These are phyloP conservation scores for Endoconidiophora laricicola DNA, from an alignment of 2,329 filamentous ascomycete genomes.

Conservation along the genomic window DNA sequence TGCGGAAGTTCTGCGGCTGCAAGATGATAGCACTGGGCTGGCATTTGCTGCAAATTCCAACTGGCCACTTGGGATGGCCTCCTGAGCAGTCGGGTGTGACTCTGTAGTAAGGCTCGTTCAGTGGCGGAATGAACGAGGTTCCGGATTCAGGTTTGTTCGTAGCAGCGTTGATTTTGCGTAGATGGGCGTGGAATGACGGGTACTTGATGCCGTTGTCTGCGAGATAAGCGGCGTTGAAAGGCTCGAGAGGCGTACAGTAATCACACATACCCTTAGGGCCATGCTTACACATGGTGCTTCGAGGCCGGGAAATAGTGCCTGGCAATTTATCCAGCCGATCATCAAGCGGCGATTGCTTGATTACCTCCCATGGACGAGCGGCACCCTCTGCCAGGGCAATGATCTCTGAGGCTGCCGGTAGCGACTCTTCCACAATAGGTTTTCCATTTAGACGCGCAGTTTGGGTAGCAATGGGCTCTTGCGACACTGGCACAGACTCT, in stretches of 20 bases:
- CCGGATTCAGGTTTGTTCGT: conserved; percentile 93
- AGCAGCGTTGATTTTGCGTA: conserved; percentile 86
- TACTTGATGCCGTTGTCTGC: conserved; percentile 98
- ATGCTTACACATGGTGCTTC: conserved; percentile 88
- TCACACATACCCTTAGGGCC: conserved; percentile 98
- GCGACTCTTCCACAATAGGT: conserved; percentile 51
- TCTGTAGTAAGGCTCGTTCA: conserved; percentile 83
- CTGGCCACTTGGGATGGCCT: conserved; percentile 83
- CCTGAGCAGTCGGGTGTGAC: conserved; percentile 81
- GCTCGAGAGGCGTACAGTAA: conserved; percentile 93
- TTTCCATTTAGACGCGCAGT: conserved; percentile 64
- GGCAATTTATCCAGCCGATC: conserved; percentile 71
- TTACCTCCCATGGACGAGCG: conserved; percentile 56
- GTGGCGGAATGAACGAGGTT: conserved; percentile 87
- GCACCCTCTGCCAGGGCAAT: conserved; percentile 42
- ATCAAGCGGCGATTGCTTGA: conserved; percentile 76
- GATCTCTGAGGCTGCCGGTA: conserved; percentile 49
- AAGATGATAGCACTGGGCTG: conserved; percentile 93
- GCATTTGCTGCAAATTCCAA: conserved; percentile 95
- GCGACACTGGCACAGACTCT: conserved; percentile 20
- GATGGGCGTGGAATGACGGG: conserved; percentile 83
- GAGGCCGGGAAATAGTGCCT: conserved; percentile 69
- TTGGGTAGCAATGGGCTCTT: background rate
- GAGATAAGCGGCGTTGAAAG: conserved; percentile 77
- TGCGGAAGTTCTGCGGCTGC: conserved; percentile 83